Conservation (phyloP, 2,329 filamentous ascomycete genomes). For the Calonectria honghensis region DNA sequence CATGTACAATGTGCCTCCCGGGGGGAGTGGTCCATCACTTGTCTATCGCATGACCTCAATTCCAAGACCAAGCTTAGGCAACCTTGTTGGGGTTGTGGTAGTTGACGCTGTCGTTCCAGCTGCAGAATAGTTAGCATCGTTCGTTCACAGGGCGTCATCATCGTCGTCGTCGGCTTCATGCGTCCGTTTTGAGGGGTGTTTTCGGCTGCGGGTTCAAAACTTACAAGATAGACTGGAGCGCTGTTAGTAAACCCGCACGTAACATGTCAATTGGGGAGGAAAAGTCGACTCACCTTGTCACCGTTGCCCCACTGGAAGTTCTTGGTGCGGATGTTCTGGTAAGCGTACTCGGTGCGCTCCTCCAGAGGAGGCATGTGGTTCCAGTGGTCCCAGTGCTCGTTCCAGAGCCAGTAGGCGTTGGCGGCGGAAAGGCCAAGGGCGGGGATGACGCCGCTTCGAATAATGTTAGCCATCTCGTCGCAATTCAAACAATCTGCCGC, state of each 20-base stretch:
- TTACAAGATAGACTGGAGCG: constrained; percentile 72
- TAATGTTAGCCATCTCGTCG: constrained; percentile 48
- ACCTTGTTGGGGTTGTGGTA: constrained; percentile 95
- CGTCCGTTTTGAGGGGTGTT: constrained; percentile 8
- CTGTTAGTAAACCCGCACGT: constrained; percentile 52
- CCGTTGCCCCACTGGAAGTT: constrained; percentile 97
- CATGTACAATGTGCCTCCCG: constrained; percentile 57
- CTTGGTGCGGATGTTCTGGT: constrained; percentile 98
- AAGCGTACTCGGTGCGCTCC: constrained; percentile 94
- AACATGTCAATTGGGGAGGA: not conserved
- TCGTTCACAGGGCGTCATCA: not conserved
- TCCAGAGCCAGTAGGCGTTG: constrained; percentile 95
- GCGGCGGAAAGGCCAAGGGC: constrained; percentile 80
- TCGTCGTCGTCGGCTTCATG: not conserved
- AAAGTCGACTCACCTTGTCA: constrained; percentile 82
- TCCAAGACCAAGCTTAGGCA: constrained; percentile 60
- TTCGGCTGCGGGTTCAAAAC: constrained; percentile 42
- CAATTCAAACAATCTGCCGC: constrained; percentile 22
- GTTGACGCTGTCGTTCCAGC: constrained; percentile 97
- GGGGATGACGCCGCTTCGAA: constrained; percentile 82
- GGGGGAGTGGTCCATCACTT: constrained; percentile 56
- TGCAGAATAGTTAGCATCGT: constrained; percentile 60
- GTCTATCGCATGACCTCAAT: constrained; percentile 47
- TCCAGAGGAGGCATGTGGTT: constrained; percentile 88
- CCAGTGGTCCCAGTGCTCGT: constrained; percentile 98